A percentile compares a stretch with the other conserved stretches of the same genome.
Conservation (phyloP, 441 rosid genomes). For the Adansonia grandidieri region DNA sequence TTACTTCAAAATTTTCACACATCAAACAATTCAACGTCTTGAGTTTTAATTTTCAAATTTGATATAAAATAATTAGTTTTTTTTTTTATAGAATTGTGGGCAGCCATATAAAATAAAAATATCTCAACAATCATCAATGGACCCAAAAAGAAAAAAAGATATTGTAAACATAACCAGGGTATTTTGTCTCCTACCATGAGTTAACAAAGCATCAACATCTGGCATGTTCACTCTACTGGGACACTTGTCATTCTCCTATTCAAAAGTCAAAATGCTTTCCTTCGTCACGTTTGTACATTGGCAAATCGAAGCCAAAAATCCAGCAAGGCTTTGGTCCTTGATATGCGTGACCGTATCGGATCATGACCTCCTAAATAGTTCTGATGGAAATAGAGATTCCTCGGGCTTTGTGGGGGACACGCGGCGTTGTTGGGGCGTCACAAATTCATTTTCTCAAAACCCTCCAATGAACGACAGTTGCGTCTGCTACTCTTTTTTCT, state of each 20-base stretch:
- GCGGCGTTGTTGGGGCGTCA: constrained; percentile 19
- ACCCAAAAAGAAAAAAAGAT: neutral
- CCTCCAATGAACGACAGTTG: constrained; percentile 24
- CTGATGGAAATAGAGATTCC: neutral
- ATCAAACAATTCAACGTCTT: too few relatives aligned
- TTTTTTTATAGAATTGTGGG: neutral
- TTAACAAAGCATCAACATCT: neutral
- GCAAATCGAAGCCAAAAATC: neutral
- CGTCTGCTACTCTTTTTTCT: neutral
- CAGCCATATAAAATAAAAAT: too few relatives aligned
- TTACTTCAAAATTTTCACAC: too few relatives aligned
- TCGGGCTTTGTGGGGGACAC: constrained; percentile 9
- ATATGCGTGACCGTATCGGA: neutral
- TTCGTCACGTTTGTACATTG: neutral
- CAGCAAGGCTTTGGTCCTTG: neutral
- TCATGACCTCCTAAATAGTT: neutral
- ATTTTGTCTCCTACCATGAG: neutral
- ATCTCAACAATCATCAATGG: neutral
- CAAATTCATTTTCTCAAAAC: neutral
- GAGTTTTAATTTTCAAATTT: too few relatives aligned
- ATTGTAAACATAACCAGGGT: too few relatives aligned
- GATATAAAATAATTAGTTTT: too few relatives aligned
- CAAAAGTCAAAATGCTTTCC: neutral
- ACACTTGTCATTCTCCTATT: neutral
- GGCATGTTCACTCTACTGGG: neutral